A percentile compares a stretch with the other conserved stretches of the same genome.
Conservation (phyloP, 306 rosid species). For the Argentina anserina region DNA sequence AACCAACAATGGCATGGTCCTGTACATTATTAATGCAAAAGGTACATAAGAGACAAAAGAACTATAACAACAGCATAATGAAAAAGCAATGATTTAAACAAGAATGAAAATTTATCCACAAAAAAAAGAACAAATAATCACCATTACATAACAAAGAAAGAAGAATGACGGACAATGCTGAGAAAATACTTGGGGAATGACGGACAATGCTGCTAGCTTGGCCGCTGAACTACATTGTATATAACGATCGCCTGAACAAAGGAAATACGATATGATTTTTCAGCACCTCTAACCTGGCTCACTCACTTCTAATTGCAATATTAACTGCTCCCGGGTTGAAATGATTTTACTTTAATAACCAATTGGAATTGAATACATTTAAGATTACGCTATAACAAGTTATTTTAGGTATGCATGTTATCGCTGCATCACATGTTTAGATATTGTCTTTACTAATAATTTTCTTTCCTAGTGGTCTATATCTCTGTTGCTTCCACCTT, state of each 20-base stretch:
- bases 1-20: conserved; percentile 82
- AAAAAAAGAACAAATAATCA: conserved; percentile 10
- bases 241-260: conserved; percentile 33
- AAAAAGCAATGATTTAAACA: not conserved
- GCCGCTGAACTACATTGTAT: conserved; percentile 24
- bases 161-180: conserved; percentile 46
- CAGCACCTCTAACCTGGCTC: not conserved
- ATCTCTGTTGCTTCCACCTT: not conserved
- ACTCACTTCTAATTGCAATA: not conserved
- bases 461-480: not conserved
- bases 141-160: not conserved
- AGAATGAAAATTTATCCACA: not conserved
- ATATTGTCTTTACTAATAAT: not conserved
- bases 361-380: not conserved
- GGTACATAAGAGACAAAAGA: conserved; percentile 7
- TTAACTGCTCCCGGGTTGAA: not conserved
- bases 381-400: not conserved
- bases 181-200: conserved; percentile 16
- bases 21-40: conserved; percentile 35
- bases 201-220: conserved; percentile 14
- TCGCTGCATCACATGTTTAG: not conserved
- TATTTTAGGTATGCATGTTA: conserved; percentile 53
- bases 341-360: not conserved
- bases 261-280: not conserved
- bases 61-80: not conserved